A percentile compares a stretch with the other conserved stretches of the same genome.
Conservation (phyloP, 164 flowering plant genomes). For the Santalum album region DNA sequence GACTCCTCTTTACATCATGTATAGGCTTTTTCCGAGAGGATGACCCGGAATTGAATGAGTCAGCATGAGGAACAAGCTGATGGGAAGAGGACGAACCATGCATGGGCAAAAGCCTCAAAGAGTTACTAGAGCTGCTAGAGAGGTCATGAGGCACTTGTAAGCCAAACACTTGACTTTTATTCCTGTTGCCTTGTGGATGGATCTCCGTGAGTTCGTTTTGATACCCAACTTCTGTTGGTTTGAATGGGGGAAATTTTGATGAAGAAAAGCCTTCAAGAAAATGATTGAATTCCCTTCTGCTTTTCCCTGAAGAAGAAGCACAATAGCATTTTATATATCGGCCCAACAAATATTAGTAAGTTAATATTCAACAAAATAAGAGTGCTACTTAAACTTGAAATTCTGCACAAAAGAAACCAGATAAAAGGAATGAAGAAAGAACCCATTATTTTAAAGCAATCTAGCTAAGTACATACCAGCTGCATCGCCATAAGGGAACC, state of each 20-base stretch:
- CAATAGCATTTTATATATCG: too few relatives aligned
- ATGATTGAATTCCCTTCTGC: conserved; percentile 1
- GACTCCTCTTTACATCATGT: conserved; percentile 6
- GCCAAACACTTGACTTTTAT: background rate
- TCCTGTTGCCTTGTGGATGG: background rate
- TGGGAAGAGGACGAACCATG: background rate
- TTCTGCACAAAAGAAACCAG: too few relatives aligned
- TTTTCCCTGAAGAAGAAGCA: conserved; percentile 8
- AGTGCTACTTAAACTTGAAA: too few relatives aligned
- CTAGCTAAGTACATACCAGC: conserved; percentile 10
- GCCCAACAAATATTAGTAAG: too few relatives aligned
- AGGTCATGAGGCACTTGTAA: conserved; percentile 7
- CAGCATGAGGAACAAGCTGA: conserved; percentile 5
- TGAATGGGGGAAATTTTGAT: background rate
- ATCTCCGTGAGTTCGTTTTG: background rate
- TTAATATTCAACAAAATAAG: too few relatives aligned
- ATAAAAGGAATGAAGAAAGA: too few relatives aligned
- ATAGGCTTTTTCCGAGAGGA: conserved; percentile 2
- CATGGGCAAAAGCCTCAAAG: background rate
- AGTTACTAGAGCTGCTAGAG: background rate
- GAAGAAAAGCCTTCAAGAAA: background rate
- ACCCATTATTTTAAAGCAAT: background rate
- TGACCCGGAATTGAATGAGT: background rate
- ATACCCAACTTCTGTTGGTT: background rate
- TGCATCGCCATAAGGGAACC: conserved; percentile 2